These are phyloP conservation scores for Angophora floribunda DNA, from an alignment of 345 rosid species.

Conservation along the genomic window DNA sequence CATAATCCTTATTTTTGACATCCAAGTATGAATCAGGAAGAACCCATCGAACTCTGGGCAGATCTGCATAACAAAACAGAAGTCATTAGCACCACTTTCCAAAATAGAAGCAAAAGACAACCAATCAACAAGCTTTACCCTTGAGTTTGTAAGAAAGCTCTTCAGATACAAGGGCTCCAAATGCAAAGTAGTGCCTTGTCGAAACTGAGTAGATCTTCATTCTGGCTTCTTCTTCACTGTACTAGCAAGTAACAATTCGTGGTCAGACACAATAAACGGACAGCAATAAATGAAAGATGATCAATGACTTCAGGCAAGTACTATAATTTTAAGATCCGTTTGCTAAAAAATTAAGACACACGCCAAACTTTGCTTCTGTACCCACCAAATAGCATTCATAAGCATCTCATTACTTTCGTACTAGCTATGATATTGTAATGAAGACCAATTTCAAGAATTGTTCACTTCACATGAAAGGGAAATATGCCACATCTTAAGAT, in stretches of 20 bases:
- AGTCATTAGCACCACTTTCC: not conserved
- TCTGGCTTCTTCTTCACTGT: constrained; percentile 85
- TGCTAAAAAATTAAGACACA: not conserved
- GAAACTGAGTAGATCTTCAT: constrained; percentile 86
- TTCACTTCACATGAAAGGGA: not conserved
- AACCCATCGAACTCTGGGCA: constrained; percentile 88
- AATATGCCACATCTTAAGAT: not conserved
- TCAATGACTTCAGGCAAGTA: not conserved
- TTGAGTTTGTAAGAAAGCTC: constrained; percentile 73
- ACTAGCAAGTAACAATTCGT: not conserved
- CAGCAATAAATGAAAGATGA: not conserved
- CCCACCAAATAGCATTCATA: not conserved
- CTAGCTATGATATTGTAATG: not conserved
- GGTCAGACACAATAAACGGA: not conserved
- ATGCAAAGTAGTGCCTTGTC: constrained; percentile 69
- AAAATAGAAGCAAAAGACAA: not conserved
- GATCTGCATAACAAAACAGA: constrained; percentile 23
- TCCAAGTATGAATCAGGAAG: constrained; percentile 96
- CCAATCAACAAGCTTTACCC: constrained; percentile 22
- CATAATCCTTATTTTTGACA: constrained; percentile 88
- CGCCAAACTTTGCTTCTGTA: not conserved
- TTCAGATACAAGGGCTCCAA: constrained; percentile 85
- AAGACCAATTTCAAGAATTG: not conserved
- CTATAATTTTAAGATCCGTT: not conserved
- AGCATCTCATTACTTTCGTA: not conserved